Evolutionary conservation across 805 yeast genomes (phyloP).

Genomic region (Cyberlindnera maclurae): DNA sequence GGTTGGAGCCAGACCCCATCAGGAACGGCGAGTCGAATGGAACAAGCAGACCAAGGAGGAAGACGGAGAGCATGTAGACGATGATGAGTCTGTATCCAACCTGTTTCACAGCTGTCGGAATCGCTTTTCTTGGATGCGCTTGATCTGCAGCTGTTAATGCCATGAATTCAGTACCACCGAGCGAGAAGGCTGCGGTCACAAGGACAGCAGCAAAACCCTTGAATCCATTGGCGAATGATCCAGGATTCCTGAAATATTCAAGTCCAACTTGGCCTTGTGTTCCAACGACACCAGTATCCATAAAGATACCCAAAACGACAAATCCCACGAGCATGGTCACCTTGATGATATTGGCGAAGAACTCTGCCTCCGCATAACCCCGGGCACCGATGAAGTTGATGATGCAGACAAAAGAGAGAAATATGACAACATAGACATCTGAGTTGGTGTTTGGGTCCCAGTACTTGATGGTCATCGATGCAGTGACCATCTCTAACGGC

Average conservation of each 20-base stretch:
- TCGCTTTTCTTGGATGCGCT: slow-evolving; percentile 45
- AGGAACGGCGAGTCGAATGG: slow-evolving; percentile 40
- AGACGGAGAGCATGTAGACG: slow-evolving; percentile 41
- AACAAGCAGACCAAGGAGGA: slow-evolving; percentile 45
- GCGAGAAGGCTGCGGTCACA: slow-evolving; percentile 52
- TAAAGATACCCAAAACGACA: slow-evolving; percentile 43
- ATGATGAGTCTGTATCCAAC: slow-evolving; percentile 48
- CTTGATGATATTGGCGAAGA: slow-evolving; percentile 59
- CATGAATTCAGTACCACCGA: slow-evolving; percentile 53
- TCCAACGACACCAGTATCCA: slow-evolving; percentile 37
- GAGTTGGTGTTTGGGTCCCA: slow-evolving; percentile 51
- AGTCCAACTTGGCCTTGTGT: slow-evolving; percentile 42
- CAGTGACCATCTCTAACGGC: slow-evolving; percentile 59
- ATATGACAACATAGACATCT: slow-evolving; percentile 50
- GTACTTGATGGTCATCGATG: slow-evolving; percentile 51
- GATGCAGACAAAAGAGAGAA: slow-evolving; percentile 36
- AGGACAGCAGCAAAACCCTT: slow-evolving; percentile 49
- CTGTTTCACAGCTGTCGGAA: slow-evolving; percentile 50
- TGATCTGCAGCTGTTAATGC: slow-evolving; percentile 46
- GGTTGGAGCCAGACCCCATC: slow-evolving; percentile 30
- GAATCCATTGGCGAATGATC: slow-evolving; percentile 46
- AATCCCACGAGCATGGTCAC: slow-evolving; percentile 55
- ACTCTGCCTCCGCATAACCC: slow-evolving; percentile 57
- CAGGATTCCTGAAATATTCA: slow-evolving; percentile 46
- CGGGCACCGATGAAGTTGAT: slow-evolving; percentile 44